phyloP scores from a whole-genome alignment of 2,329 filamentous ascomycete species.

The Fusarium sp. region DNA sequence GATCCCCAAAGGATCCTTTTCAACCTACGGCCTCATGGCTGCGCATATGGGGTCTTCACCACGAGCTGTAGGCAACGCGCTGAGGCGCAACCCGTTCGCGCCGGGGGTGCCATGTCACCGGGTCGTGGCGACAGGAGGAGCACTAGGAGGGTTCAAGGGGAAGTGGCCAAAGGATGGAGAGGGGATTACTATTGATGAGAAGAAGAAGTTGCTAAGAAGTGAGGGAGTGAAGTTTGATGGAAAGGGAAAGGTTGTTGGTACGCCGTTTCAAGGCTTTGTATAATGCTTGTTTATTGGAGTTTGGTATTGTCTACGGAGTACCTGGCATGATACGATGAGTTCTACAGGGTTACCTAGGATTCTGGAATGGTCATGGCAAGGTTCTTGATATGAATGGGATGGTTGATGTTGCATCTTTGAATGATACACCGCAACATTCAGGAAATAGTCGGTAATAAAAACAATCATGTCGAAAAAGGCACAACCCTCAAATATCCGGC shows the following conservation, averaged over 20 bases:
- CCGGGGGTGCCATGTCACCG: conserved; percentile 86
- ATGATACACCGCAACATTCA: not conserved
- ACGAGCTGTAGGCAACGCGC: conserved; percentile 80
- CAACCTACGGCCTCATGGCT: conserved; percentile 81
- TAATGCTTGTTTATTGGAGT: conserved; percentile 8
- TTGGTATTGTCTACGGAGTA: not conserved
- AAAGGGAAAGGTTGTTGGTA: conserved; percentile 69
- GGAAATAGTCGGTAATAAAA: not conserved
- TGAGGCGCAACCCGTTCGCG: conserved; percentile 84
- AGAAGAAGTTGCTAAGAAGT: conserved; percentile 68
- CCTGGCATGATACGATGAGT: not conserved
- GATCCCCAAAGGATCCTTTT: conserved; percentile 80
- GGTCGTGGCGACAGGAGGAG: conserved; percentile 78
- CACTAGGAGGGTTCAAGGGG: conserved; percentile 79
- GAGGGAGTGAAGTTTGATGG: conserved; percentile 75
- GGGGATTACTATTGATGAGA: conserved; percentile 72
- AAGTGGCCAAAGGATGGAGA: conserved; percentile 71
- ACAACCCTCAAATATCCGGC: not conserved
- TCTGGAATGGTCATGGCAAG: not conserved
- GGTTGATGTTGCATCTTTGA: not conserved
- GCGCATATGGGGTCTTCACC: conserved; percentile 76
- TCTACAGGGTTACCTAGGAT: not conserved
- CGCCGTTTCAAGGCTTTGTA: conserved; percentile 54
- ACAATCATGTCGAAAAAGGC: not conserved
- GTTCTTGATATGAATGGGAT: not conserved